Evolutionary conservation across 2,329 filamentous ascomycete genomes (phyloP), one percentile per base, ranked within the genome.

Genomic region (Trichothecium roseum): DNA sequence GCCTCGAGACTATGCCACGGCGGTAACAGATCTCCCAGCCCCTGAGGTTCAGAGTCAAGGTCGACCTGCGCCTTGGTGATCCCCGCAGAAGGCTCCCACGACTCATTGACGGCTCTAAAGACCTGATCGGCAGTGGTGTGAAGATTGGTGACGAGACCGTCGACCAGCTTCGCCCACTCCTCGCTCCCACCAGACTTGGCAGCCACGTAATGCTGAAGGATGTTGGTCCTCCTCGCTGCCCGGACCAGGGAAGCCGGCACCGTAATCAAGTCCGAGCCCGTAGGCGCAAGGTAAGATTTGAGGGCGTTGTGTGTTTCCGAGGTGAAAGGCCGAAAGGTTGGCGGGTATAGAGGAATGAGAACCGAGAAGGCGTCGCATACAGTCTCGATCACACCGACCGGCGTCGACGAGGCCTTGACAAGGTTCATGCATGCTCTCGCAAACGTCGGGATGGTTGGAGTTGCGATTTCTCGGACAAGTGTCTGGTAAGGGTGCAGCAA

Each of bases 381-480:
- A 8, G 73, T 74, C 49, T 85, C 76, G 28, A 83, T 56, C 26
- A 86, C 60, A 9, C 64, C 57, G 41, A 53, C 51, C 32, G 66
- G 68, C 10, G 59, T 54, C 5, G 48, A 38, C 1, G 45, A 34
- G 8, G 40, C 53, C 44, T 76, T 66, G 51, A 73, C 60, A 30
- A 89, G 66, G 47, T 81, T 77, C 30, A 94, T 57, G 47, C 82
- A 86, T 3, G 81, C 69, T 1, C 74, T 78, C 31, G 88, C 70
- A 49, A 89, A 94, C 2, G 72, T 63, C 2, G 84, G 77, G 15
- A 95, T 63, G 3, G 77, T 84, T 3, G 86, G 86, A 0, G 87
- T 94, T 1, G 84, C 88, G 41, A 95, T 84, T 53, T 95, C 88
- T 47, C 89, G 74, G 30, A 89, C 69, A 36, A 95, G 66, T 8